A percentile compares a stretch with the other conserved stretches of the same genome.
These are phyloP conservation scores for Epichloe amarillans DNA, from an alignment of 2,329 filamentous ascomycete species.

Conservation along the genomic window DNA sequence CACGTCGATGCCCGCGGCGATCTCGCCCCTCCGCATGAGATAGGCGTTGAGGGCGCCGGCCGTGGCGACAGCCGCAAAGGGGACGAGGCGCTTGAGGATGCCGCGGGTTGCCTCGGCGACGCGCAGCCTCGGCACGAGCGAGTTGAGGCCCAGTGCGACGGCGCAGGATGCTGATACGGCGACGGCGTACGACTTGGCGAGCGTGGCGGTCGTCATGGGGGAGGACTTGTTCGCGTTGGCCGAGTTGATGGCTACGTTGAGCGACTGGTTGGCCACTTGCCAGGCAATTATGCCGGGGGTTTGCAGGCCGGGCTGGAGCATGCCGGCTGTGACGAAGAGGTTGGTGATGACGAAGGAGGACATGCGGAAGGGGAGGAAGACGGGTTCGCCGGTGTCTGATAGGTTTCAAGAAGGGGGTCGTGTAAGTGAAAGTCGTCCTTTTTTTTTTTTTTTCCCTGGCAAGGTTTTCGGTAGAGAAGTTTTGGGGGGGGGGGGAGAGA, in stretches of 20 bases:
- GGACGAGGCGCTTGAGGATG: conserved; percentile 75
- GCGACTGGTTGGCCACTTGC: conserved; percentile 93
- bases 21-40: conserved; percentile 95
- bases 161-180: conserved; percentile 89
- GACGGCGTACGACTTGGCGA: conserved; percentile 80
- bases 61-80: conserved; percentile 87
- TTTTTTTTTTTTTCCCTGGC: neutral
- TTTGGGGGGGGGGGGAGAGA: too few relatives aligned
- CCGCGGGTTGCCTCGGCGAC: conserved; percentile 63
- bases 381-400: conserved; percentile 81
- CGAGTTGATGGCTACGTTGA: conserved; percentile 96
- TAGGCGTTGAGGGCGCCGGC: conserved; percentile 92
- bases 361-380: conserved; percentile 95
- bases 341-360: conserved; percentile 90
- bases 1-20: conserved; percentile 82
- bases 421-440: neutral
- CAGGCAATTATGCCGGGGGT: conserved; percentile 76
- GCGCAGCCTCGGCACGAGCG: conserved; percentile 74
- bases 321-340: conserved; percentile 85
- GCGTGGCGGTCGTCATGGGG: conserved; percentile 64
- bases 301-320: conserved; percentile 80
- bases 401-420: neutral
- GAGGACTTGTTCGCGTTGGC: conserved; percentile 98
- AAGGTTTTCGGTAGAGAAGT: neutral
- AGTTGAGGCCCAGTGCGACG: conserved; percentile 84